A percentile compares a stretch with the other conserved stretches of the same genome.
Conservation (phyloP, 179 eudicot genomes). For the Drosera spatulata region DNA sequence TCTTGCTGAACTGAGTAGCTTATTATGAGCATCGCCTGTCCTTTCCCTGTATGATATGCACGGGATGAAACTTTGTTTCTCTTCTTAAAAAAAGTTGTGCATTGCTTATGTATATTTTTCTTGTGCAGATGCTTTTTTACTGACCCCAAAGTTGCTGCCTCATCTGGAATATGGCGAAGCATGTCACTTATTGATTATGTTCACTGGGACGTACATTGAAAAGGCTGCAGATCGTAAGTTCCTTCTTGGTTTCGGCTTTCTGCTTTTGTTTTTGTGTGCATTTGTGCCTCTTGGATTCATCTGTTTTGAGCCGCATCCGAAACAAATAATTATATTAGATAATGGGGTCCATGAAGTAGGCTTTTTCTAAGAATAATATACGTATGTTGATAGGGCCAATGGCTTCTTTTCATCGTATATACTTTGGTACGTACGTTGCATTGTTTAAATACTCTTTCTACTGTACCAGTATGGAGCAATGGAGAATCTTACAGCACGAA, state of each 20-base stretch:
- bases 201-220: constrained; percentile 95
- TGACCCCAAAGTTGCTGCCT: constrained; percentile 91
- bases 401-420: too few relatives aligned
- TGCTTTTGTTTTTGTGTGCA: too few relatives aligned
- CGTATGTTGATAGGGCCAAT: neutral
- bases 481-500: constrained; percentile 65
- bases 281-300: neutral
- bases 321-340: too few relatives aligned
- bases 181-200: constrained; percentile 66
- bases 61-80: too few relatives aligned
- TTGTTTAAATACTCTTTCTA: too few relatives aligned
- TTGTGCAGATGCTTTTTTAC: constrained; percentile 83
- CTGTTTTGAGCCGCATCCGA: neutral
- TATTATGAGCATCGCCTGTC: too few relatives aligned
- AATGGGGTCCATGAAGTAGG: too few relatives aligned
- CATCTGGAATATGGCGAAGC: constrained; percentile 77
- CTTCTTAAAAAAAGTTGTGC: too few relatives aligned
- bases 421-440: neutral
- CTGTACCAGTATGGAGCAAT: constrained; percentile 54
- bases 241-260: neutral
- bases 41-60: too few relatives aligned
- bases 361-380: neutral
- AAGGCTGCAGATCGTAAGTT: constrained; percentile 64
- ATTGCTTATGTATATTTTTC: neutral
- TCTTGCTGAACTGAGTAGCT: too few relatives aligned